phyloP scores from a whole-genome alignment of 164 flowering plant genomes.

The Taxillus chinensis region DNA sequence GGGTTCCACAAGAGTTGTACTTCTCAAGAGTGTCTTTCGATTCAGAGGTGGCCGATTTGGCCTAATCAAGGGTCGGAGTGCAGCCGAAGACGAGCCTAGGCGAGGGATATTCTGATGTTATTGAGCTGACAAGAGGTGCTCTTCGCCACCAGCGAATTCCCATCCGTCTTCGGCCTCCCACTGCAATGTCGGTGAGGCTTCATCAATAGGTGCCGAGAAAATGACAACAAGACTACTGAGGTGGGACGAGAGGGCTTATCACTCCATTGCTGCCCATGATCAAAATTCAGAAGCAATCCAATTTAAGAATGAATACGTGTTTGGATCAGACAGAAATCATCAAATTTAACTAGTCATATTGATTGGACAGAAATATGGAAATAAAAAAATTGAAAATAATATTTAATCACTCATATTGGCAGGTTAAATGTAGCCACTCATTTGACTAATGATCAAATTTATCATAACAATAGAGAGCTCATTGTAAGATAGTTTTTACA shows the following conservation, averaged over 20 bases:
- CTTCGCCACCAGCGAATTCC: conserved; percentile 43
- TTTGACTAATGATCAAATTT: no score
- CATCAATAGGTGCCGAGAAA: conserved; percentile 4
- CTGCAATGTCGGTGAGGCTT: conserved; percentile 11
- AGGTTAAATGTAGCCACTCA: no score
- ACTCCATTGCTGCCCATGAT: background rate
- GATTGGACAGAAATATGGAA: no score
- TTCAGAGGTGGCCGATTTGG: conserved; percentile 57
- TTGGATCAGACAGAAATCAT: no score
- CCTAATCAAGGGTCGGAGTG: conserved; percentile 51
- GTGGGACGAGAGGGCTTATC: conserved; percentile 11
- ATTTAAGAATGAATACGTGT: no score
- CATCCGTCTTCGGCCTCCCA: conserved; percentile 50
- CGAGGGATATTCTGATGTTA: conserved; percentile 14
- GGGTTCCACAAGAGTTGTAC: conserved; percentile 19
- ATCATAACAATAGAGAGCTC: no score
- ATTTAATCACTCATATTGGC: no score
- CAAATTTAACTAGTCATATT: no score
- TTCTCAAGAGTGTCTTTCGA: conserved; percentile 57
- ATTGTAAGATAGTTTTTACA: no score
- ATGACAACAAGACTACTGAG: conserved; percentile 15
- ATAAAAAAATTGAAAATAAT: no score
- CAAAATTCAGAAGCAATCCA: no score
- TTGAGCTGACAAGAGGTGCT: conserved; percentile 14
- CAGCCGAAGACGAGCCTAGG: conserved; percentile 58